Conservation (phyloP, 495 filamentous ascomycete genomes). For the Penicillium turbatum region DNA sequence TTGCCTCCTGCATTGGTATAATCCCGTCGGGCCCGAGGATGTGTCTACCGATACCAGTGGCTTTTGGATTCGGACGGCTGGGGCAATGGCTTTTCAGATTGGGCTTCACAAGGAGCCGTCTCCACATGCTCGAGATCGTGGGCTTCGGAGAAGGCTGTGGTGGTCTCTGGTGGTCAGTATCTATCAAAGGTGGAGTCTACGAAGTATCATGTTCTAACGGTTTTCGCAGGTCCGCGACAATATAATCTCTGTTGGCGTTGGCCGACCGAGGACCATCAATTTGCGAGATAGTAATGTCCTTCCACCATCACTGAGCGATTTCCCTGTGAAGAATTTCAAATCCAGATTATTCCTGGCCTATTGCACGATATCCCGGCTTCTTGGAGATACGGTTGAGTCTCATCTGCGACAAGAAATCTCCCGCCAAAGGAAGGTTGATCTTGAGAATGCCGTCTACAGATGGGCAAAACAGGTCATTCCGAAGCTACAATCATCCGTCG, state of each 20-base stretch:
- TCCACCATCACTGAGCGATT: constrained; percentile 28
- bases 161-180: constrained; percentile 29
- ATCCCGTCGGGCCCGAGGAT: constrained; percentile 28
- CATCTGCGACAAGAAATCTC: constrained; percentile 26
- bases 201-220: not conserved
- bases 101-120: constrained; percentile 29
- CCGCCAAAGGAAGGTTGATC: constrained; percentile 21
- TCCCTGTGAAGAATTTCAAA: constrained; percentile 23
- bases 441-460: constrained; percentile 29
- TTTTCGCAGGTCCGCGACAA: constrained; percentile 27
- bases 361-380: constrained; percentile 24
- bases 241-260: constrained; percentile 30
- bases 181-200: no score
- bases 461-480: constrained; percentile 31
- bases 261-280: constrained; percentile 29
- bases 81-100: constrained; percentile 31
- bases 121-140: constrained; percentile 20
- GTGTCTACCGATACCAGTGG: constrained; percentile 31
- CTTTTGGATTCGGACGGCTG: constrained; percentile 30
- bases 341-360: constrained; percentile 26
- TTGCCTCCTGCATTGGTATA: constrained; percentile 30
- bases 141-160: constrained; percentile 26
- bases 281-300: constrained; percentile 29
- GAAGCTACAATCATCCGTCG: constrained; percentile 18
- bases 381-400: constrained; percentile 29